A percentile compares a stretch with the other conserved stretches of the same genome.
These are phyloP conservation scores for Rhizopogon sp. DNA, from an alignment of 768 basidiomycete species.

Conservation along the genomic window DNA sequence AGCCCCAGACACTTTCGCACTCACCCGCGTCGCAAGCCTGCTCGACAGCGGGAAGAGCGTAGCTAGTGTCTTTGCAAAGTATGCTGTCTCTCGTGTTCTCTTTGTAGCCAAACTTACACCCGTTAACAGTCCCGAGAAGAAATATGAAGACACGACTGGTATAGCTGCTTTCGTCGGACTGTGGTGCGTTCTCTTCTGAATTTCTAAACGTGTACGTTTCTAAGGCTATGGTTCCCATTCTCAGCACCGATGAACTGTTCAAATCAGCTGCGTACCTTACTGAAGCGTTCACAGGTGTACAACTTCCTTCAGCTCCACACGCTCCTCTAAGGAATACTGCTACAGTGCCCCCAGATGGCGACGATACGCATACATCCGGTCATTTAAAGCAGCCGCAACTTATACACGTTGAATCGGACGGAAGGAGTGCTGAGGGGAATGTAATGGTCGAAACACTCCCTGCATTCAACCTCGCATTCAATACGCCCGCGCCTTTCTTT, in stretches of 20 bases:
- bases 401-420: no score
- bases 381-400: not conserved
- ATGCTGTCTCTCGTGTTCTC: constrained; percentile 3
- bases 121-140: constrained; percentile 19
- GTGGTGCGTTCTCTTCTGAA: constrained; percentile 38
- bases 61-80: constrained; percentile 46
- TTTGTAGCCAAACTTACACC: not conserved
- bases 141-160: constrained; percentile 63
- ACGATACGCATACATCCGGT: not conserved
- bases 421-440: not conserved
- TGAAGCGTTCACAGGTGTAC: constrained; percentile 47
- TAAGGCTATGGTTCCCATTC: not conserved
- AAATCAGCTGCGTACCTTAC: constrained; percentile 75
- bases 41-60: constrained; percentile 64
- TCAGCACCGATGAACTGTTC: constrained; percentile 70
- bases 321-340: no score
- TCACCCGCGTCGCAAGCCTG: constrained; percentile 64
- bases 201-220: not conserved
- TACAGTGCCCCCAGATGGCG: not conserved
- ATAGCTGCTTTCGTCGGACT: constrained; percentile 48
- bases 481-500: constrained; percentile 50
- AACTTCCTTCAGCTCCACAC: constrained; percentile 7
- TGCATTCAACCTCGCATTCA: constrained; percentile 73
- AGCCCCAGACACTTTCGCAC: constrained; percentile 65
- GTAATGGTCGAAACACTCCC: constrained; percentile 22